Evolutionary conservation across 768 basidiomycete species (phyloP).

Genomic region (Tricholoma furcatifolium): DNA sequence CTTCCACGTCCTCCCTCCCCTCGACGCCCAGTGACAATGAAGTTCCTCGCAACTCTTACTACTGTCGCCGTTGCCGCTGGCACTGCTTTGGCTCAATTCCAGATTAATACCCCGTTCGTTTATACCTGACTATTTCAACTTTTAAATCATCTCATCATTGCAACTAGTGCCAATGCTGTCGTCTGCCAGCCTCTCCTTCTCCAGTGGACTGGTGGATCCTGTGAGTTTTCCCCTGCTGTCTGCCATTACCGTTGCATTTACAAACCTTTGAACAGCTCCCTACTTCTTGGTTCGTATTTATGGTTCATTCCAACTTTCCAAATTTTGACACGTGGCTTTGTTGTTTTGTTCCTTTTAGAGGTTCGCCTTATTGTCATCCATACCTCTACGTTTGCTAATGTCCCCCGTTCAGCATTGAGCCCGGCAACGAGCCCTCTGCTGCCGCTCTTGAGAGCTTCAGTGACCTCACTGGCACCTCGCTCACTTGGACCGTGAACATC

Average conservation of each 20-base stretch:
- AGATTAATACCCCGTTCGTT: slow-evolving; percentile 74
- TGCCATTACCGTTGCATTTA: slow-evolving; percentile 9
- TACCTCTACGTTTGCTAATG: background rate
- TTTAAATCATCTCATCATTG: slow-evolving; percentile 5
- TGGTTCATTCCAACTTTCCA: background rate
- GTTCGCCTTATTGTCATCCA: slow-evolving; percentile 21
- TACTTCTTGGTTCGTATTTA: slow-evolving; percentile 58
- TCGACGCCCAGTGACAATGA: slow-evolving; percentile 42
- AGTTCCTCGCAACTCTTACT: slow-evolving; percentile 40
- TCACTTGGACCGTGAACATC: slow-evolving; percentile 58
- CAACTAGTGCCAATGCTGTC: slow-evolving; percentile 42
- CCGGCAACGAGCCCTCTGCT: slow-evolving; percentile 45
- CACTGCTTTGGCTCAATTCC: slow-evolving; percentile 41
- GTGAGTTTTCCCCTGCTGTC: slow-evolving; percentile 35
- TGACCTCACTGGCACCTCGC: slow-evolving; percentile 31
- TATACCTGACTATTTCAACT: background rate
- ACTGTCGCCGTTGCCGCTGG: slow-evolving; percentile 39
- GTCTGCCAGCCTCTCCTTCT: slow-evolving; percentile 60
- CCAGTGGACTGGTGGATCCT: slow-evolving; percentile 52
- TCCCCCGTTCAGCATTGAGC: slow-evolving; percentile 44
- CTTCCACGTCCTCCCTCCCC: slow-evolving; percentile 23
- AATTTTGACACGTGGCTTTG: slow-evolving; percentile 4
- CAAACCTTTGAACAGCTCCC: slow-evolving; percentile 42
- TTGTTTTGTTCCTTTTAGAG: slow-evolving; percentile 30
- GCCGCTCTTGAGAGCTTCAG: slow-evolving; percentile 47